These are phyloP conservation scores for Mycena sanguinolenta DNA, from an alignment of 768 basidiomycete genomes.

Conservation along the genomic window DNA sequence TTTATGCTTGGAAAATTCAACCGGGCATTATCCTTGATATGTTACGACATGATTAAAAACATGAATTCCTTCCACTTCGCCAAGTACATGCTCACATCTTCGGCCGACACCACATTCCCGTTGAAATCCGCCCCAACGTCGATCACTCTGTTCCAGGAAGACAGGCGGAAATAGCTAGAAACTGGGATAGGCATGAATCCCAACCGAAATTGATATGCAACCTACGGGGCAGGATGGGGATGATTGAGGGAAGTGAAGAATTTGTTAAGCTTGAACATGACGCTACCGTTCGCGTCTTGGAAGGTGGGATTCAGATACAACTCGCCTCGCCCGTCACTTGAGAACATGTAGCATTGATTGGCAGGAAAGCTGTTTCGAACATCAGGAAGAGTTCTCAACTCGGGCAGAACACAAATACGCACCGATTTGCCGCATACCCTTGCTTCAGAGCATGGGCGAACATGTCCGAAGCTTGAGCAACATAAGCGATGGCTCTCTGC, in stretches of 20 bases:
- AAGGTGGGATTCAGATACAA: neutral
- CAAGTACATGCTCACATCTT: conserved; percentile 28
- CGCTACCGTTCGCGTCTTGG: neutral
- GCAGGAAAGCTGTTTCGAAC: neutral
- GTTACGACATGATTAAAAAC: conserved; percentile 16
- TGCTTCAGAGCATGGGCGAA: neutral
- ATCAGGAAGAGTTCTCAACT: neutral
- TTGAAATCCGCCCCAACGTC: conserved; percentile 45
- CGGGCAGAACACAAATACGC: neutral
- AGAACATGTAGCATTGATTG: conserved; percentile 4
- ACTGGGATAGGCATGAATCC: neutral
- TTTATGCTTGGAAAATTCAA: too few species aligned
- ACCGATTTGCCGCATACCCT: neutral
- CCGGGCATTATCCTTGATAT: too few species aligned
- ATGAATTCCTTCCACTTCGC: conserved; percentile 39
- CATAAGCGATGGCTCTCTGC: neutral
- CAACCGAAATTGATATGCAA: conserved; percentile 10
- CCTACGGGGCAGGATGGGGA: conserved; percentile 46
- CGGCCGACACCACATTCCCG: conserved; percentile 28
- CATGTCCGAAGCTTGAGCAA: neutral
- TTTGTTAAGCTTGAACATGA: conserved; percentile 31
- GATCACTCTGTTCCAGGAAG: conserved; percentile 41
- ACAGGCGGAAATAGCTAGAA: conserved; percentile 40
- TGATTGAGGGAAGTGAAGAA: conserved; percentile 35
- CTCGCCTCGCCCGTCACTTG: neutral